Evolutionary conservation across 257 asterid genomes (phyloP), one percentile per base, ranked within the genome.

Genomic region (Pogostemon cablin): DNA sequence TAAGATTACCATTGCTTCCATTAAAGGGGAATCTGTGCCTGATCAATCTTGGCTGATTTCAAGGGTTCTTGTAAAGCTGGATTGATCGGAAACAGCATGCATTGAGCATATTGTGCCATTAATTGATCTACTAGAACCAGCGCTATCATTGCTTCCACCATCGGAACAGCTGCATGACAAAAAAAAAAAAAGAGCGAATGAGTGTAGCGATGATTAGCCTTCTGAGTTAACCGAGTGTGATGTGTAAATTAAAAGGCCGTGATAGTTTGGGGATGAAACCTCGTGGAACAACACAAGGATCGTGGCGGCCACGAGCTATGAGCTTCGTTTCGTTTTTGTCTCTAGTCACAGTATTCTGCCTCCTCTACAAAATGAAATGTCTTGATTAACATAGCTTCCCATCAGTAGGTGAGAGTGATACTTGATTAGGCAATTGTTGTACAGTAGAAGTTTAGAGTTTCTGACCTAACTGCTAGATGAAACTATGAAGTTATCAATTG

Each of bases 111-210:
- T 57, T 95, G 98, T 44, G 99, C 93, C 96, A 95, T 88, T 72
- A 95, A 72, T 71, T 95, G 99, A 81, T 95, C 98, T 3, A 88
- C 87, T 40, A 95, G 96, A 73, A 88, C 97, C 77, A 95, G 83
- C 8, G 98, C 97, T 25, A 91, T 95, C 90, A 88, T 86, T 59
- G 97, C 91, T 86, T 95, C 99, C 85, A 95, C 99, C 96, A 95
- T 89, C 6, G 99, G 99, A 73, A 95, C 99, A 39, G 98, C 99
- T 95, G 91, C 78, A 76, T 37, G 57, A 72, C 34, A 69, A 47
- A 39, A 2, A 38, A 47, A 47, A 44, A 43, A 66, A 25, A 25
- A 25, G 32, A 25, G 32, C 20, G 0, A 42, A 38, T 53, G 64
- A 25, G 32, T 25, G 32, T 25, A 1, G 32, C 1, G 32, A 25